Evolutionary conservation across 1,284 basidiomycete species (phyloP).

Genomic region (Microbotryomycetes sp.): DNA sequence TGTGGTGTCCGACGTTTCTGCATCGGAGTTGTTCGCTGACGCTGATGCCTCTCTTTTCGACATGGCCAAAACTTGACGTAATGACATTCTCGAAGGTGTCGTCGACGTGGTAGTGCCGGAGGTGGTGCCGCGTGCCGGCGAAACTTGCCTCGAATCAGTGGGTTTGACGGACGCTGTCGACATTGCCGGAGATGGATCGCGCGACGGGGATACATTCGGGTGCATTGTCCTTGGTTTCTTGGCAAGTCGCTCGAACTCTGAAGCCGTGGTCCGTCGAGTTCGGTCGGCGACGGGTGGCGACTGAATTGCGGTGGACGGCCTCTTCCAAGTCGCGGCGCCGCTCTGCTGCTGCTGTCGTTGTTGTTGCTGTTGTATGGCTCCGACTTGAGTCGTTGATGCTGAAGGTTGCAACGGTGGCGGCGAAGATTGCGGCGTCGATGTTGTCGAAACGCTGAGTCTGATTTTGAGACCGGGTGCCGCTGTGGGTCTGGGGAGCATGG

Average conservation of each 20-base stretch:
- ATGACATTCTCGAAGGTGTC: constrained; percentile 7
- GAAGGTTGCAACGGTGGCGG: too few species aligned
- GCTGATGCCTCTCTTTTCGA: constrained; percentile 17
- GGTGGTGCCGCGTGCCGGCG: not conserved
- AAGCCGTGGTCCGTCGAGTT: not conserved
- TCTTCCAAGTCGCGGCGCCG: too few species aligned
- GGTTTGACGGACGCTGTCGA: not conserved
- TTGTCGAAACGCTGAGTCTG: not conserved
- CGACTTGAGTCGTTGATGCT: too few species aligned
- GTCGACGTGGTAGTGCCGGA: not conserved
- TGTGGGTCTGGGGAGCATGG: too few species aligned
- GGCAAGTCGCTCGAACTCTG: not conserved
- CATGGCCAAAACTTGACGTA: constrained; percentile 28
- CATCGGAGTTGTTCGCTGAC: not conserved
- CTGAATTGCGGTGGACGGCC: not conserved
- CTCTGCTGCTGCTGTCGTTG: too few species aligned
- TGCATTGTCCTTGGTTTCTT: not conserved
- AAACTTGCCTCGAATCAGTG: not conserved
- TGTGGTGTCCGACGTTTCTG: constrained; percentile 1
- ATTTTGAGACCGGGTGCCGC: constrained; percentile 1
- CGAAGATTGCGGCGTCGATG: not conserved
- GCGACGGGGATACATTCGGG: not conserved
- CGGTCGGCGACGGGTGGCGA: not conserved
- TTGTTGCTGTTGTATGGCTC: too few species aligned
- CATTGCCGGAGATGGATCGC: not conserved